Conservation (phyloP, 345 rosid species). For the Nephelium lappaceum region DNA sequence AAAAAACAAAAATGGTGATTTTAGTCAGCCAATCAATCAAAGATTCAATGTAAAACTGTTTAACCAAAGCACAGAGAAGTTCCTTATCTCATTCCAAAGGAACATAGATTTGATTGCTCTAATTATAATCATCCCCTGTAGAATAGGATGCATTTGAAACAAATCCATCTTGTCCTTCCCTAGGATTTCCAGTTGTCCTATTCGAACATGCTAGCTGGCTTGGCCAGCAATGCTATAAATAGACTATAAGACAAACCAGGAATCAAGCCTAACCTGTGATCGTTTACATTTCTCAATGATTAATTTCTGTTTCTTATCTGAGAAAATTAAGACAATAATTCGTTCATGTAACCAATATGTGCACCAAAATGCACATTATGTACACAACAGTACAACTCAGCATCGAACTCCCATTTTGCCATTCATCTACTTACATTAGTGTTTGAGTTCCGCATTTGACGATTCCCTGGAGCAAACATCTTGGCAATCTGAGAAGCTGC, state of each 20-base stretch:
- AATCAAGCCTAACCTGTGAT: background rate
- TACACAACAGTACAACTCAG: background rate
- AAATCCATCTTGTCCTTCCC: background rate
- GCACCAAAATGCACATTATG: background rate
- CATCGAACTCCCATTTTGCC: background rate
- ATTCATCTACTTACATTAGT: conserved; percentile 45
- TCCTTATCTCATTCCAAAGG: background rate
- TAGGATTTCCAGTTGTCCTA: background rate
- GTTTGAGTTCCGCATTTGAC: conserved; percentile 53
- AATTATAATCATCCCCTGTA: background rate
- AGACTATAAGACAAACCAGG: background rate
- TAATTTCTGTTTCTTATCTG: background rate
- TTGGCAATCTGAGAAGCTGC: conserved; percentile 94
- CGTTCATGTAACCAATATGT: background rate
- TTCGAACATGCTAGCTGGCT: background rate
- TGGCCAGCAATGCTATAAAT: background rate
- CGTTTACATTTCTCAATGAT: background rate
- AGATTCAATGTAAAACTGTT: background rate
- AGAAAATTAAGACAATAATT: background rate
- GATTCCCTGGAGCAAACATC: conserved; percentile 68
- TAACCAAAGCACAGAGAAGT: background rate
- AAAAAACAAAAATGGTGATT: background rate
- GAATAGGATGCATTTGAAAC: background rate
- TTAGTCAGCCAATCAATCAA: background rate
- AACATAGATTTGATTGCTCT: background rate